Evolutionary conservation across 1,139 yeast genomes (phyloP).

Genomic region (Citeromyces siamensis): DNA sequence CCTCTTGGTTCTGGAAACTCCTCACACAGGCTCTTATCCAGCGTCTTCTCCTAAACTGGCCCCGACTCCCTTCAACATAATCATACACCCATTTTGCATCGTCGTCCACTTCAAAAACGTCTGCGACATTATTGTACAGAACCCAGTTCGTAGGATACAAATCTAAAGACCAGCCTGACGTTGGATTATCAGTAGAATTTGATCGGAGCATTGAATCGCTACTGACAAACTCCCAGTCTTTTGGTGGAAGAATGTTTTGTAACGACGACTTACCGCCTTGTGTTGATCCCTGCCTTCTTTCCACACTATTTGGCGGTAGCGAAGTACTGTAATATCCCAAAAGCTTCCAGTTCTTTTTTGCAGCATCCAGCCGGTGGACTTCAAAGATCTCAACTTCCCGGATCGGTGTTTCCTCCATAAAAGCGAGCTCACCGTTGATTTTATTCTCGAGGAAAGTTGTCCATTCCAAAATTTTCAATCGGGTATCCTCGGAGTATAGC

Average conservation of each 20-base stretch:
- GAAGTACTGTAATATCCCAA: conserved; percentile 45
- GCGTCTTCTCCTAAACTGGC: conserved; percentile 18
- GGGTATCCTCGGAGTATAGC: conserved; percentile 47
- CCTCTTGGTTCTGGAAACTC: conserved; percentile 15
- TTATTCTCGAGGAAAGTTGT: conserved; percentile 34
- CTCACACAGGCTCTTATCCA: conserved; percentile 18
- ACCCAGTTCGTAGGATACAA: conserved; percentile 51
- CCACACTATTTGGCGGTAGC: conserved; percentile 30
- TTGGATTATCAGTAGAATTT: conserved; percentile 4
- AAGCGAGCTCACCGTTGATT: conserved; percentile 21
- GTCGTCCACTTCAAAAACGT: conserved; percentile 44
- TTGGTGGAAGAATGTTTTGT: conserved; percentile 37
- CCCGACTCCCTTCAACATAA: conserved; percentile 11
- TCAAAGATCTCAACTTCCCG: conserved; percentile 58
- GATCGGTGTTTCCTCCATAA: conserved; percentile 18
- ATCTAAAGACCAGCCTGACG: conserved; percentile 46
- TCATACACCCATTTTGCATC: conserved; percentile 76
- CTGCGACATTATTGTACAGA: conserved; percentile 29
- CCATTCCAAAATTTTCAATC: conserved; percentile 32
- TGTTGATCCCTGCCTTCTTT: conserved; percentile 20
- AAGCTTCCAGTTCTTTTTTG: conserved; percentile 43
- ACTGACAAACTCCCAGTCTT: conserved; percentile 37
- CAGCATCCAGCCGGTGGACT: conserved; percentile 42
- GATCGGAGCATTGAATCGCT: not conserved
- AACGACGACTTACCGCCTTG: conserved; percentile 20